A percentile compares a stretch with the other conserved stretches of the same genome.
phyloP scores from a whole-genome alignment of 306 rosid species.

The Macrotyloma uniflorum region DNA sequence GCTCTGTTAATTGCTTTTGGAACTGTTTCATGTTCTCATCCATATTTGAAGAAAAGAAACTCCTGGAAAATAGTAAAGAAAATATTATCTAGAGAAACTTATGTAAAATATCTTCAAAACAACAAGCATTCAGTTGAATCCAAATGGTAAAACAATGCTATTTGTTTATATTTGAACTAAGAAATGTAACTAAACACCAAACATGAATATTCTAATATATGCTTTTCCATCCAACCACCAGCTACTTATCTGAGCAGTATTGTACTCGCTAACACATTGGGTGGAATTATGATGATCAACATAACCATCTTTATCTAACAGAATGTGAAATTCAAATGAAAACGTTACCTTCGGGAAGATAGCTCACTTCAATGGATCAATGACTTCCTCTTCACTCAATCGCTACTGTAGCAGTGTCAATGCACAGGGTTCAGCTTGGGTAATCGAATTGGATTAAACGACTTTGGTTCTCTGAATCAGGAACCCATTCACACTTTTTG shows the following conservation, averaged over 20 bases:
- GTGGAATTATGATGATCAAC: background rate
- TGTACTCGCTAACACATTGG: background rate
- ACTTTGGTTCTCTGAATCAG: too few relatives aligned
- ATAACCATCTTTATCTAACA: background rate
- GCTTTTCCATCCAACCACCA: background rate
- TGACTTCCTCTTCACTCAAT: too few relatives aligned
- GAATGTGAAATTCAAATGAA: background rate
- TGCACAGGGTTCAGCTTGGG: too few relatives aligned
- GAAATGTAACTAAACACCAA: background rate
- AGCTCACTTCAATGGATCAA: too few relatives aligned
- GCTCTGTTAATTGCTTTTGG: slow-evolving; percentile 56
- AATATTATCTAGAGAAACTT: slow-evolving; percentile 2
- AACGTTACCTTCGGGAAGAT: background rate
- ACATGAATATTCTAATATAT: slow-evolving; percentile 2
- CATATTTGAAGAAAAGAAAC: slow-evolving; percentile 45
- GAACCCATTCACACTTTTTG: too few relatives aligned
- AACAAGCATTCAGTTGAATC: background rate
- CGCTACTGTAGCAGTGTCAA: too few relatives aligned
- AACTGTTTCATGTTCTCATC: slow-evolving; percentile 56
- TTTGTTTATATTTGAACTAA: background rate
- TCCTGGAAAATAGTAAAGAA: slow-evolving; percentile 14
- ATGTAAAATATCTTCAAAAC: background rate
- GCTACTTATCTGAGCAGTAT: background rate
- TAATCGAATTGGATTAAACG: too few relatives aligned
- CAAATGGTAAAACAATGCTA: background rate